Evolutionary conservation across 345 rosid genomes (phyloP).

Genomic region (Brassica rapa): DNA sequence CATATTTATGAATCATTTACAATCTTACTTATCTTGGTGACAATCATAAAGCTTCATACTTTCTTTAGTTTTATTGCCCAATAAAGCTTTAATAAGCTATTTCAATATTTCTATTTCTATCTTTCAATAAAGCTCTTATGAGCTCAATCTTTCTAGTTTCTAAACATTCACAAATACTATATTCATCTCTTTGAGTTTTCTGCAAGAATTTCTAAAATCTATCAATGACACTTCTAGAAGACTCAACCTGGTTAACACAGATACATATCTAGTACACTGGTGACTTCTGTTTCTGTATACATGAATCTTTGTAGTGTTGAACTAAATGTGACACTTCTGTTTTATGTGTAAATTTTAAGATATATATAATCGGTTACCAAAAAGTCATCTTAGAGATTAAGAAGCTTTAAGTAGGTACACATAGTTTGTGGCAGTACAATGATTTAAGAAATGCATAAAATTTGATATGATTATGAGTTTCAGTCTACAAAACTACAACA

Average conservation of each 20-base stretch:
- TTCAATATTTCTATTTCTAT: no score
- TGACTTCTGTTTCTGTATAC: neutral
- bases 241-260: neutral
- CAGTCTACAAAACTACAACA: neutral
- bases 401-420: neutral
- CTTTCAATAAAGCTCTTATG: no score
- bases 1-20: no score
- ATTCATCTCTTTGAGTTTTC: no score
- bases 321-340: neutral
- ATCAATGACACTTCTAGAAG: neutral
- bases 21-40: no score
- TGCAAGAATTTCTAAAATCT: no score
- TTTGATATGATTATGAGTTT: neutral
- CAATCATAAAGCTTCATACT: no score
- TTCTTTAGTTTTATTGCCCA: no score
- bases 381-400: neutral
- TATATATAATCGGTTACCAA: neutral
- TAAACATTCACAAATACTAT: no score
- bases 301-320: neutral
- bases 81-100: no score
- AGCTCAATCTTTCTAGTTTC: no score
- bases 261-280: neutral
- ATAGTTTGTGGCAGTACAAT: neutral
- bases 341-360: neutral
- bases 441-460: neutral